Base-by-base conservation (phyloP, 306 rosid species). In the Potentilla sterilis region DNA sequence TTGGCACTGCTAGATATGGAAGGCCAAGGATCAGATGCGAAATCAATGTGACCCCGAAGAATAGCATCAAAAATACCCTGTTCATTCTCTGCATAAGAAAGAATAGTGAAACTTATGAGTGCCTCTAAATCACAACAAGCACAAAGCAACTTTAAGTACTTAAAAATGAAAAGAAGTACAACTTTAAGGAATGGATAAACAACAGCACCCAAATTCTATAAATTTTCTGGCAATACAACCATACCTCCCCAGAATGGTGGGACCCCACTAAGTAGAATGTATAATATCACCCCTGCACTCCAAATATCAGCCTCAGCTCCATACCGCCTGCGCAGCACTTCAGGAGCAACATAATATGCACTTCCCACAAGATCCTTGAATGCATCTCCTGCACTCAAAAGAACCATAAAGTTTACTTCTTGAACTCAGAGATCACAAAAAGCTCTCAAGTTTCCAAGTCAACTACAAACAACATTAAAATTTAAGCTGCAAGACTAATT, bases 161-260 rank as follows among this genome's bases (percentile, higher is more conserved):
- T 34, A 41, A 5, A 59, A 44, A 57, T 15, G 13, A 41, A 58
- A 73, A 73, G 57, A 13, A 67, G 18, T 9, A 67, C 43, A 22
- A 58, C 65, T 1, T 18, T 16, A 10, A 79, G 22, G 28, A 73
- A n/a, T 6, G 54, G 38, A 8, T 43, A 5, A 32, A 71, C 43
- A 48, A 16, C 6, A 14, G 32, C 46, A 49, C 43, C 51, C 10
- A 22, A 37, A 10, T 44, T 18, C 24, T 37, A 21, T 19, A 28
- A 43, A 55, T 41, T 52, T 47, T 48, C 18, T 28, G 1, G 51
- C 32, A 55, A 75, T 9, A 43, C 67, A 34, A 69, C 3, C 58
- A 21, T 85, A 95, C 98, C 98, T 85, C 96, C 97, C 97, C 97
- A 95, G 83, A 92, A 92, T 42, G 98, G 98, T 1, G 98, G 98